phyloP scores from a whole-genome alignment of 148 eudicot genomes.

The Cornus suecica region DNA sequence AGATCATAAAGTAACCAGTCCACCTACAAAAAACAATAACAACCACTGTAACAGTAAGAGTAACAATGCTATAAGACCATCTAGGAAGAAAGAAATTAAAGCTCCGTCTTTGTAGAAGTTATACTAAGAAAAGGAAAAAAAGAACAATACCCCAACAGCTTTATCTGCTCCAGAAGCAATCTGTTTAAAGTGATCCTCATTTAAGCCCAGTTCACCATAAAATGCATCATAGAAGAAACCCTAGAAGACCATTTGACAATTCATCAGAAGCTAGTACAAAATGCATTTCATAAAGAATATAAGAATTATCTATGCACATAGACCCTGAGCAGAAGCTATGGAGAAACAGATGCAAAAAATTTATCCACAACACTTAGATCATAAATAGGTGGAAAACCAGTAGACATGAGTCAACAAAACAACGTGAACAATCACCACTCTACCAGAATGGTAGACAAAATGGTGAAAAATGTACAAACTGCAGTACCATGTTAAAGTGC shows the following conservation, averaged over 20 bases:
- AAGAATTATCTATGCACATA: background rate
- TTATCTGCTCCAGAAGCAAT: constrained; percentile 66
- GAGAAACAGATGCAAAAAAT: background rate
- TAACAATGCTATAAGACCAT: background rate
- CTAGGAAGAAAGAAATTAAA: background rate
- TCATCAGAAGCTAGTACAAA: background rate
- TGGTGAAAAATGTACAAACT: background rate
- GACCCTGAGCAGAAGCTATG: background rate
- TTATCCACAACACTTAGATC: background rate
- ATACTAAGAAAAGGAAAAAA: constrained; percentile 13
- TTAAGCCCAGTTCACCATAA: constrained; percentile 87
- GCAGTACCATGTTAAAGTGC: background rate
- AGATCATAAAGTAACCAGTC: background rate
- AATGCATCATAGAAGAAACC: constrained; percentile 96
- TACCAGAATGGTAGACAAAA: background rate
- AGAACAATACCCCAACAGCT: constrained; percentile 68
- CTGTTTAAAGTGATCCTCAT: constrained; percentile 82
- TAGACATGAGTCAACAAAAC: background rate
- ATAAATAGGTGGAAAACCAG: background rate
- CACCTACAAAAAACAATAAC: background rate
- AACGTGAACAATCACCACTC: background rate
- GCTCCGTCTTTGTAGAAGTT: background rate
- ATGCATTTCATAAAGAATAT: background rate
- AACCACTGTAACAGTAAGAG: background rate
- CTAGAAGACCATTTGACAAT: constrained; percentile 29